Evolutionary conservation across 495 filamentous ascomycete species (phyloP).

Genomic region (Penicillium alfredii): DNA sequence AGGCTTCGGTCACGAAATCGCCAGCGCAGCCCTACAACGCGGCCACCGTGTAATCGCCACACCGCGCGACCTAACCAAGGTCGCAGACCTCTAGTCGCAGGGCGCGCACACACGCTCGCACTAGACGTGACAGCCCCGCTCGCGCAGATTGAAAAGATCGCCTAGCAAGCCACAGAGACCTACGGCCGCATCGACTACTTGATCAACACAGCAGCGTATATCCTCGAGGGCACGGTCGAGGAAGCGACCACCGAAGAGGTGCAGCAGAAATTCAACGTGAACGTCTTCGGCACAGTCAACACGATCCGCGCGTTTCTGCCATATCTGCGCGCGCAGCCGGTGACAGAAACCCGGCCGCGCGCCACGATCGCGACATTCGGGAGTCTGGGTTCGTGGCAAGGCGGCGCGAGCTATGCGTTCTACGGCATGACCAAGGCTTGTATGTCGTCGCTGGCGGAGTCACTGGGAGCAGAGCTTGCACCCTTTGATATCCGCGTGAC

Average conservation of each 20-base stretch:
- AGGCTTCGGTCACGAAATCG: constrained; percentile 35
- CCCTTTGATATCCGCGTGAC: constrained; percentile 41
- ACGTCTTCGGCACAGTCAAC: constrained; percentile 40
- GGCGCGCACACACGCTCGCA: constrained; percentile 32
- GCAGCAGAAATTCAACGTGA: constrained; percentile 18
- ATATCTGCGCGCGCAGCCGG: constrained; percentile 28
- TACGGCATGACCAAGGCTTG: constrained; percentile 35
- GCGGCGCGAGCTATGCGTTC: no score
- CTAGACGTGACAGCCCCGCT: constrained; percentile 29
- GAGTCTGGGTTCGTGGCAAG: constrained; percentile 14
- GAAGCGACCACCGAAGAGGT: constrained; percentile 23
- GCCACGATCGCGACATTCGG: constrained; percentile 28
- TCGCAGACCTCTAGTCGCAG: constrained; percentile 28
- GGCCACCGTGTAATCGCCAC: constrained; percentile 43
- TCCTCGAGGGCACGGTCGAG: constrained; percentile 39
- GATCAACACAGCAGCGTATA: constrained; percentile 45
- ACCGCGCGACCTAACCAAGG: constrained; percentile 19
- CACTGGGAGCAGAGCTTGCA: constrained; percentile 32
- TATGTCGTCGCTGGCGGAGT: constrained; percentile 28
- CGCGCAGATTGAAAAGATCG: constrained; percentile 17
- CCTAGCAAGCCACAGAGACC: constrained; percentile 25
- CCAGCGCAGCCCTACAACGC: constrained; percentile 24
- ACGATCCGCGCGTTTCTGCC: constrained; percentile 41
- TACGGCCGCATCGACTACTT: constrained; percentile 43
- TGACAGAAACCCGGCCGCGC: constrained; percentile 29